Evolutionary conservation across 2,329 filamentous ascomycete species (phyloP), one percentile per base, ranked within the genome.

Genomic region (Bimuria novae-zelandiae): DNA sequence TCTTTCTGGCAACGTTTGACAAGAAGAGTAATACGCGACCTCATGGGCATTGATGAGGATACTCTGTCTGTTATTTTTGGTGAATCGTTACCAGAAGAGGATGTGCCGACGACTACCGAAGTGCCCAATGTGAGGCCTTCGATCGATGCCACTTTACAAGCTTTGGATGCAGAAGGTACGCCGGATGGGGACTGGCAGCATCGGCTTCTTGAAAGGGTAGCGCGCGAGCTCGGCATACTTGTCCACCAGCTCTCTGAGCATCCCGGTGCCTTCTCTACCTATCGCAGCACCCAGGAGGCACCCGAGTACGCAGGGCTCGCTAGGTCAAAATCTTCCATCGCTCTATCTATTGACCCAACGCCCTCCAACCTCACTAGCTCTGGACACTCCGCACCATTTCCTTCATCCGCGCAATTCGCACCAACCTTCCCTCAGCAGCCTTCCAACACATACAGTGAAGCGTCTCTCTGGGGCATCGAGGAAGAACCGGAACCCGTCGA

Each of bases 31-130:
- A 91, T 99, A 62, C 85, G 87, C 47, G 92, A 97, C 68, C 77
- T 99, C 37, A 89, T 97, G 70, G 93, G 93, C 7, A 89, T 99
- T 50, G 92, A 97, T 64, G 91, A 97, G 58, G 84, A 84, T 44
- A 79, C 94, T 17, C 81, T 99, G 7, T 89, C 89, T 0, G 86
- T 97, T 44, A 86, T 99, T 7, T 88, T 97, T 51, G 94, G 94
- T 11, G 92, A 97, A 70, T 79, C 84, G 2, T 76, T 96, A 21
- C 85, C 87, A 2, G 68, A 76, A 35, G 76, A 77, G 41, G 68
- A 63, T 10, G 50, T 50, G 25, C 57, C 60, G 7, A 51, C 60
- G 8, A 59, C 60, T 12, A 29, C 54, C 19, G 56, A 67, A 33
- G 62, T 65, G 25, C 61, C 65, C 17, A 64, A 66, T 7, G 44